Percentiles rank a stretch among this genome's conserved stretches.
Conservation (phyloP, 495 filamentous ascomycete genomes). For the Xylaria nigripes region DNA sequence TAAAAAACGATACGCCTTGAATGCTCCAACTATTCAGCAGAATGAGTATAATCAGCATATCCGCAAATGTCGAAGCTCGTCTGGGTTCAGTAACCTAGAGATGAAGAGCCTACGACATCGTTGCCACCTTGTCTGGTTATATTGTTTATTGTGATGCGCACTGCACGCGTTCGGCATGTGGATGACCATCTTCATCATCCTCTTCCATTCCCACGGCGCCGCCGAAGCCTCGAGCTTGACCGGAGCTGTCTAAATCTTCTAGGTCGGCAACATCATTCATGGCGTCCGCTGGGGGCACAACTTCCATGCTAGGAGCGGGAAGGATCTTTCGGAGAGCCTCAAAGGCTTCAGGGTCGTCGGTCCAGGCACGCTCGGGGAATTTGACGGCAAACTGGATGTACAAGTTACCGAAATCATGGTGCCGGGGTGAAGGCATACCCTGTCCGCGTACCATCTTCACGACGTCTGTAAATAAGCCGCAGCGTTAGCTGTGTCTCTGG, state of each 20-base stretch:
- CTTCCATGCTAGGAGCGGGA: slow-evolving; percentile 55
- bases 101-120: slow-evolving; percentile 2
- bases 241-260: slow-evolving; percentile 70
- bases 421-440: slow-evolving; percentile 95
- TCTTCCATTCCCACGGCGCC: slow-evolving; percentile 62
- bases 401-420: slow-evolving; percentile 93
- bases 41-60: not conserved
- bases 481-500: slow-evolving; percentile 7
- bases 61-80: slow-evolving; percentile 1
- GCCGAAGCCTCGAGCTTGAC: slow-evolving; percentile 65
- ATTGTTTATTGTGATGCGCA: slow-evolving; percentile 85
- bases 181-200: slow-evolving; percentile 73
- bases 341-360: slow-evolving; percentile 45
- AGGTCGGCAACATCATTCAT: slow-evolving; percentile 81
- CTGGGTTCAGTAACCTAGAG: not conserved
- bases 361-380: slow-evolving; percentile 71
- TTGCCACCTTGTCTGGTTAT: not conserved
- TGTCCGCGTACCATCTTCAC: slow-evolving; percentile 95
- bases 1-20: slow-evolving; percentile 23
- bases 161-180: slow-evolving; percentile 86
- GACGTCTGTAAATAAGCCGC: slow-evolving; percentile 45
- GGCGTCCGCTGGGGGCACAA: slow-evolving; percentile 61
- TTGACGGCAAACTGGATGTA: slow-evolving; percentile 98
- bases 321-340: slow-evolving; percentile 71
- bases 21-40: slow-evolving; percentile 13